Conservation (phyloP, 2,329 filamentous ascomycete species). For the Cordyceps tenuipes region DNA sequence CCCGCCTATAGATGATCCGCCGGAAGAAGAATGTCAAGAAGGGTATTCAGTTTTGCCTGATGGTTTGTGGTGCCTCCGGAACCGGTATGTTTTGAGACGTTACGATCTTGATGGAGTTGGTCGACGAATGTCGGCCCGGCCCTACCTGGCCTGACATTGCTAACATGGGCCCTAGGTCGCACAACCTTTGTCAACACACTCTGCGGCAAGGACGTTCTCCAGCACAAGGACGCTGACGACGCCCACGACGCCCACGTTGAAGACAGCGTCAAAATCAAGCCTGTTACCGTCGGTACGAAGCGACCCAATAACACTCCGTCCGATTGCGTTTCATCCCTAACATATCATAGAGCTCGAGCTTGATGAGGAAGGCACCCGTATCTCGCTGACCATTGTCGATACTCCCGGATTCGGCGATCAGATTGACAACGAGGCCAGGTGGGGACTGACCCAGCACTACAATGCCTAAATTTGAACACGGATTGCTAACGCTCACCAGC, state of each 20-base stretch:
- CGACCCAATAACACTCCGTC: not conserved
- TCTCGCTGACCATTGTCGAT: conserved; percentile 96
- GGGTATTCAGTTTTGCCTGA: conserved; percentile 99
- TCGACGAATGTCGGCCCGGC: not conserved
- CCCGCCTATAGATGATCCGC: conserved; percentile 77
- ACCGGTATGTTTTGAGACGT: conserved; percentile 61
- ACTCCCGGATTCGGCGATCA: conserved; percentile 97
- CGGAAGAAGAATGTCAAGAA: conserved; percentile 99
- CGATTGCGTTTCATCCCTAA: conserved; percentile 19
- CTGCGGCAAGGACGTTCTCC: conserved; percentile 86
- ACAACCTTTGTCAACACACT: conserved; percentile 99
- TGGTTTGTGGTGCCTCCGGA: conserved; percentile 98
- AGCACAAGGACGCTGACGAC: conserved; percentile 90
- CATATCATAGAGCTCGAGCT: conserved; percentile 68
- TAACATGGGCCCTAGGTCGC: conserved; percentile 52
- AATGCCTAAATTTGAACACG: not conserved
- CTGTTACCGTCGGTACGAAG: conserved; percentile 78
- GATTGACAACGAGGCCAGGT: conserved; percentile 98
- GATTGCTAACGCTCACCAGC: conserved; percentile 36
- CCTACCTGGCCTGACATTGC: not conserved
- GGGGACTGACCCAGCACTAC: conserved; percentile 20
- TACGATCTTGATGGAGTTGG: not conserved
- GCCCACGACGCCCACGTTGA: conserved; percentile 80
- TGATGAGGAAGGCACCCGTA: conserved; percentile 96
- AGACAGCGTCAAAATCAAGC: conserved; percentile 97